Evolutionary conservation across 371 early-diverging fungal species (phyloP), one percentile per base, ranked within the genome.

Genomic region (Mucor sp.): DNA sequence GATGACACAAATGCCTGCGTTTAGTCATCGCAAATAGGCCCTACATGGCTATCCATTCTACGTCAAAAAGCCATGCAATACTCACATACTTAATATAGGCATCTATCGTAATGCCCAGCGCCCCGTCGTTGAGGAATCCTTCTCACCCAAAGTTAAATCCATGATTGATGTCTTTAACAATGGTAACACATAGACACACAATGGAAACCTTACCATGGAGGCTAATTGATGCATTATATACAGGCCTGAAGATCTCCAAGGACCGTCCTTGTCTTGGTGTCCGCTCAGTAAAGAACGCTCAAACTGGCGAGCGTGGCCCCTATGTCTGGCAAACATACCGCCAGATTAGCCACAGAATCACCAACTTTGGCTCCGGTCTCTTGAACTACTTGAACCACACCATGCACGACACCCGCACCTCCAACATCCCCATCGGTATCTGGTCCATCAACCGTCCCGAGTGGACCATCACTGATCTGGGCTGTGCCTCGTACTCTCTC

Each of bases 371-470:
- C 77, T 84, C 86, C 27, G 89, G 90, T 30, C 66, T 90, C 23
- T 44, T 82, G 50, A 80, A 84, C 47, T 68, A 86, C 77, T 84
- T 65, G 69, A 78, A 76, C 62, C 81, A 78, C 32, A 60, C 71
- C 14, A 56, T 80, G 58, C 67, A 73, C 8, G 76, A 76, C 55
- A 71, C 66, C 47, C 76, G 75, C 47, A 72, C 74, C 15, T 43
- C 62, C 27, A 30, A 65, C 12, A 81, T 80, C 12, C 82, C 86
- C 39, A 69, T 92, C 21, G 92, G 92, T 50, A 77, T 93, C 47
- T 91, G 88, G 84, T 75, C 90, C 32, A 82, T 92, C 68, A 99
- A 99, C 76, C 83, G 99, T 47, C 79, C 91, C 21, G 99, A 99
- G 71, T 99, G 99, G 99, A 78, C 90, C 25, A 85, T 96, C 28